Evolutionary conservation across 208 protist species (phyloP), one percentile per base, ranked within the genome.

Genomic region (Wallacemonas sp.): DNA sequence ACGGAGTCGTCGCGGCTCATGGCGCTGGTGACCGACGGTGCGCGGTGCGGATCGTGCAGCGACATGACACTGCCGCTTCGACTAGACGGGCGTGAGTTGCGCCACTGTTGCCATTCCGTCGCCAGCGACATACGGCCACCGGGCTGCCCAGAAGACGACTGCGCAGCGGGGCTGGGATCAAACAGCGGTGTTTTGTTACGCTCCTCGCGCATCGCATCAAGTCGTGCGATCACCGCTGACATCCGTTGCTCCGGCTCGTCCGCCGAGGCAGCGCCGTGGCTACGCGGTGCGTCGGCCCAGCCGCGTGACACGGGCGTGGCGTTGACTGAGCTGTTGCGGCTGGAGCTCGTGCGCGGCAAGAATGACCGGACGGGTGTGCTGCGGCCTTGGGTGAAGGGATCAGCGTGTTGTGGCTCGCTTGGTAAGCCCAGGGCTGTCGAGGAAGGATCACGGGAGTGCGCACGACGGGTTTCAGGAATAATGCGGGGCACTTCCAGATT

Each of bases 1-100:
- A 94, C 62, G 15, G 84, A 91, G 27, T 88, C 77, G 1, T 87
- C 82, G 1, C 80, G 51, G 55, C 82, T 91, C 41, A 66, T 47
- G 11, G 60, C 73, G 60, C 82, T 89, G 21, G 45, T 66, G 12
- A 76, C 66, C 0, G 73, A 79, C 21, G 38, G 24, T 1, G 77
- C 78, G 38, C 73, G 72, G 12, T 49, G 31, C 14, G 45, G 27
- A 15, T 51, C 65, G 56, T 54, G 54, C 1, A 58, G 51, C 26
- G 39, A 46, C 26, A 47, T 33, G 5, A 8, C 24, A 24, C 46
- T 61, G 54, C 12, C 68, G 68, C n/a, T 38, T 4, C 24, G 28
- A 22, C 51, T 58, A 31, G 46, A 38, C 14, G 62, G 28, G 4
- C 65, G 64, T 14, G 69, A 76, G 26, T 31, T 42, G 30, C 62